Conservation (phyloP, 306 rosid species). For the Quercus glauca region DNA sequence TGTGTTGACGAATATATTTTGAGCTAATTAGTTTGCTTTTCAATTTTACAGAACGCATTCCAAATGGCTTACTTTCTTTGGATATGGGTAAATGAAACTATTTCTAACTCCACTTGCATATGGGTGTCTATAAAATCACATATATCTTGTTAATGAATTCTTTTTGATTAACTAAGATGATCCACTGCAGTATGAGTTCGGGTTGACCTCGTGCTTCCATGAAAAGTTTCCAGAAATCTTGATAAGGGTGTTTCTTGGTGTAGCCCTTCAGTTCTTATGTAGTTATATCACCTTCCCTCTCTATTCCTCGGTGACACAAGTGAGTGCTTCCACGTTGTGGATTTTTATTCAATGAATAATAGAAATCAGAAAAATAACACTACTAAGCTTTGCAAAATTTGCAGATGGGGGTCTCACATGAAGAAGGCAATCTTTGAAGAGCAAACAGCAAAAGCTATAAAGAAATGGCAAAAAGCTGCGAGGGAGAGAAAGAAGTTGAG, state of each 20-base stretch:
- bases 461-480: constrained; percentile 64
- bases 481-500: constrained; percentile 41
- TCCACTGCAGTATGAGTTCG: constrained; percentile 54
- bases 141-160: not conserved
- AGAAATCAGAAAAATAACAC: no score
- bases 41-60: constrained; percentile 54
- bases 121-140: not conserved
- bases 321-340: not conserved
- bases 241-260: constrained; percentile 51
- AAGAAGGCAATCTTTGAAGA: constrained; percentile 66
- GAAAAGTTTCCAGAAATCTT: constrained; percentile 46
- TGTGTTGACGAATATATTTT: not conserved
- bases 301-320: constrained; percentile 72
- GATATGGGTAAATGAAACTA: constrained; percentile 35
- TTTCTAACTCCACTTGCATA: not conserved
- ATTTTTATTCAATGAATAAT: not conserved
- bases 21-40: not conserved
- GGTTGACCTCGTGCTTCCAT: constrained; percentile 58
- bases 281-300: constrained; percentile 75
- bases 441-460: constrained; percentile 64
- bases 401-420: constrained; percentile 86
- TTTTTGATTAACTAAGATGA: not conserved
- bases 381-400: not conserved
- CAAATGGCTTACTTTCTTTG: constrained; percentile 66
- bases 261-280: constrained; percentile 53